Conservation (phyloP, 2,329 filamentous ascomycete genomes). For the Onygenales sp. region DNA sequence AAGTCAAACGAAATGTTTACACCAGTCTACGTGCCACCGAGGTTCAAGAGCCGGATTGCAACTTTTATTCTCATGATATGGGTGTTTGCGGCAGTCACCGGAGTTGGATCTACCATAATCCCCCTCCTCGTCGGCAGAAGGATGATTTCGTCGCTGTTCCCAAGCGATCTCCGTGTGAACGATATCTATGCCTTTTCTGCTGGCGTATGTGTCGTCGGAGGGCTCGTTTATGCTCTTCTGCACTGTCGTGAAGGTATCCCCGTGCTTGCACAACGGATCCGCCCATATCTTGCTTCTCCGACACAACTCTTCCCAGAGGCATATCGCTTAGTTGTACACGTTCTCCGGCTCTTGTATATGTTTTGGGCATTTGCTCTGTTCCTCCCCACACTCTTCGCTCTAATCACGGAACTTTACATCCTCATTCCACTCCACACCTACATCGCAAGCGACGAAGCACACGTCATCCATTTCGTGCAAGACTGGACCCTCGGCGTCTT, state of each 20-base stretch:
- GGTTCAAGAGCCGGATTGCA: conserved; percentile 70
- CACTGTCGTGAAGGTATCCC: conserved; percentile 4
- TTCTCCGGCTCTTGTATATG: conserved; percentile 59
- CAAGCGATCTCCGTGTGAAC: conserved; percentile 66
- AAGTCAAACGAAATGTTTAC: conserved; percentile 55
- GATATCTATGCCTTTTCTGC: conserved; percentile 95
- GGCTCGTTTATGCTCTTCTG: conserved; percentile 48
- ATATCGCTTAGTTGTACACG: conserved; percentile 18
- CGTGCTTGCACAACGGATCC: conserved; percentile 8
- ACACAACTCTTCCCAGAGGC: conserved; percentile 17
- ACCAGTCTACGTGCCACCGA: conserved; percentile 72
- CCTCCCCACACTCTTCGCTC: conserved; percentile 69
- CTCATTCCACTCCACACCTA: conserved; percentile 80
- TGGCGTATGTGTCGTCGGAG: conserved; percentile 72
- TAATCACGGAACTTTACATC: conserved; percentile 79
- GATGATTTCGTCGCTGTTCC: conserved; percentile 65
- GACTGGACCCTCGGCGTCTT: conserved; percentile 89
- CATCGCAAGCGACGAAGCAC: conserved; percentile 34
- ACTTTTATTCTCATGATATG: conserved; percentile 85
- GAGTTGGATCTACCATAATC: conserved; percentile 74
- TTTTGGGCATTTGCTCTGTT: conserved; percentile 66
- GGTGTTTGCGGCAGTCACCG: conserved; percentile 83
- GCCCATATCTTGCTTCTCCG: conserved; percentile 22
- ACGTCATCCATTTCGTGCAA: conserved; percentile 69
- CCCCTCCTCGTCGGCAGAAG: conserved; percentile 76